Percentiles rank a stretch among this genome's conserved stretches.
Conservation (phyloP, 2,329 filamentous ascomycete genomes). For the Arthroderma sp. region DNA sequence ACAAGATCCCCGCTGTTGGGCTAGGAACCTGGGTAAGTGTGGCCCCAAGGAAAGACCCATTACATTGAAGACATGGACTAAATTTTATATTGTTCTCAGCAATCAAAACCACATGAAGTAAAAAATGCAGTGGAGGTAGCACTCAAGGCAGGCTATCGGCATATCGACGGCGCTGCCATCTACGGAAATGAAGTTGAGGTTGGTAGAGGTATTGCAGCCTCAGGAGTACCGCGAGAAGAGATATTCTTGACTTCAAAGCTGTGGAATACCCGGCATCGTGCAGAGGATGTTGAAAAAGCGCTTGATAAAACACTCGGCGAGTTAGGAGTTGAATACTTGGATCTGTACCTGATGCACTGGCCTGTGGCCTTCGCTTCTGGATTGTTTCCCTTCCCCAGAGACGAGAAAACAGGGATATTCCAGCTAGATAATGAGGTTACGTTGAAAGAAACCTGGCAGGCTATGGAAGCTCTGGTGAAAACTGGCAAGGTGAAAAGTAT, state of each 20-base stretch:
- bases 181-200: conserved; percentile 61
- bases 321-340: conserved; percentile 67
- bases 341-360: conserved; percentile 76
- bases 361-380: conserved; percentile 38
- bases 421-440: conserved; percentile 1
- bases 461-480: conserved; percentile 46
- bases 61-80: not conserved
- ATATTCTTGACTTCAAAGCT: conserved; percentile 77
- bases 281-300: conserved; percentile 45
- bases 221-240: conserved; percentile 63
- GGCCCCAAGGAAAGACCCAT: not conserved
- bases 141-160: conserved; percentile 13
- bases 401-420: conserved; percentile 4
- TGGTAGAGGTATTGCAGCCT: conserved; percentile 61
- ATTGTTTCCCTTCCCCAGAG: not conserved
- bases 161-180: conserved; percentile 24
- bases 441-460: conserved; percentile 49
- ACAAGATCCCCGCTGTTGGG: conserved; percentile 50
- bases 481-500: conserved; percentile 45
- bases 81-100: conserved; percentile 46
- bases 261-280: conserved; percentile 66
- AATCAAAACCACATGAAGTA: conserved; percentile 47
- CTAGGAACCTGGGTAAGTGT: conserved; percentile 36
- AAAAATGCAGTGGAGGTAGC: conserved; percentile 40
- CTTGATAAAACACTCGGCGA: conserved; percentile 60